phyloP scores from a whole-genome alignment of 495 filamentous ascomycete species.

The Penicillium robsamsonii region DNA sequence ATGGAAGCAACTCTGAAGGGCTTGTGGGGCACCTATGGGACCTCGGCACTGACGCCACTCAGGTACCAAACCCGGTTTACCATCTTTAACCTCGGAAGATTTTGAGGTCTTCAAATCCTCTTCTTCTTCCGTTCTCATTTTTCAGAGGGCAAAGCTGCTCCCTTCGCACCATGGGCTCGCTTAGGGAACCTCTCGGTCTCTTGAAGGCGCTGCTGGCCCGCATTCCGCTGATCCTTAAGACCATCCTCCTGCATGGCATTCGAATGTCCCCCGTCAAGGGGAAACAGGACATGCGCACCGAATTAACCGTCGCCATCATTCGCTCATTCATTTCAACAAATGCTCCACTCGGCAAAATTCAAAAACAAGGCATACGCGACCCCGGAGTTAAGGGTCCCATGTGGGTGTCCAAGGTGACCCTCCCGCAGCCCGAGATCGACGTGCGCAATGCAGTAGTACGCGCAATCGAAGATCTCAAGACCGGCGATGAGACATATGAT shows the following conservation, averaged over 20 bases:
- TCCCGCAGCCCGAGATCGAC: constrained; percentile 56
- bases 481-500: constrained; percentile 45
- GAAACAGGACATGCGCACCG: constrained; percentile 78
- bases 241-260: constrained; percentile 64
- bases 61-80: constrained; percentile 21
- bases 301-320: constrained; percentile 66
- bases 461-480: constrained; percentile 63
- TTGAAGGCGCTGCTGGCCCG: constrained; percentile 52
- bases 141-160: not conserved
- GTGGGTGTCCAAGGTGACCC: constrained; percentile 70
- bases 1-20: not conserved
- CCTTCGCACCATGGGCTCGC: constrained; percentile 33
- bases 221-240: constrained; percentile 65
- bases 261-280: constrained; percentile 61
- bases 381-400: constrained; percentile 72
- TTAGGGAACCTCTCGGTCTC: constrained; percentile 36
- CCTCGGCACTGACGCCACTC: constrained; percentile 25
- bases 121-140: not conserved
- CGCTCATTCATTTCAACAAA: constrained; percentile 56
- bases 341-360: constrained; percentile 56
- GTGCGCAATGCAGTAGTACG: constrained; percentile 56
- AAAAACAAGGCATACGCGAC: constrained; percentile 59
- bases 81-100: constrained; percentile 4
- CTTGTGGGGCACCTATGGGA: constrained; percentile 10
- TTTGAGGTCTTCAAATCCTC: not conserved